These are phyloP conservation scores for Trametes polyzona DNA, from an alignment of 1,284 basidiomycete species.

Conservation along the genomic window DNA sequence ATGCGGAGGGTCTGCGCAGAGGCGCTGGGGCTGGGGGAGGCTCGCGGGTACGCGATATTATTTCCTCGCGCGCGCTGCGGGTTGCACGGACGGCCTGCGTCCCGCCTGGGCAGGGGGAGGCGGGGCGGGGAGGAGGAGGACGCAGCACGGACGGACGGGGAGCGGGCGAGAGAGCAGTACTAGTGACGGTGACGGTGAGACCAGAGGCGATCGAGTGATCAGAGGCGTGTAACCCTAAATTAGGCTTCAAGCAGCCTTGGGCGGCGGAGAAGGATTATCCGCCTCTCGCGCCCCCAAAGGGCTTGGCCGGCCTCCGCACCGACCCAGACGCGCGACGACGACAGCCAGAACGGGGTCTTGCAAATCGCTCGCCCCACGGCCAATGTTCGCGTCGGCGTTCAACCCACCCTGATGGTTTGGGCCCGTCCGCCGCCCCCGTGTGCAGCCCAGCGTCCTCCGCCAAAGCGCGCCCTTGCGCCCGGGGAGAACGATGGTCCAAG, in stretches of 20 bases:
- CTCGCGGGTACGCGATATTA: constrained; percentile 4
- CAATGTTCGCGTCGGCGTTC: background rate
- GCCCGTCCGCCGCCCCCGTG: constrained; percentile 7
- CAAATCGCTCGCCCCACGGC: constrained; percentile 4
- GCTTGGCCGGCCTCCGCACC: constrained; percentile 11
- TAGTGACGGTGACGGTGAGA: background rate
- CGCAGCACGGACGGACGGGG: background rate
- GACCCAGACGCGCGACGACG: background rate
- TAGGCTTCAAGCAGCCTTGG: constrained; percentile 25
- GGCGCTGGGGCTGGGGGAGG: constrained; percentile 1
- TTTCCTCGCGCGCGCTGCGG: background rate
- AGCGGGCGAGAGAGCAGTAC: background rate
- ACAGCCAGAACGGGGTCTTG: background rate
- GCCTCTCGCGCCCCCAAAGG: background rate
- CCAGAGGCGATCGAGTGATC: constrained; percentile 1
- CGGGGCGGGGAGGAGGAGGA: background rate
- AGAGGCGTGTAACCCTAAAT: constrained; percentile 24
- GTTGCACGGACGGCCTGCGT: background rate
- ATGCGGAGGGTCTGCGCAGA: background rate
- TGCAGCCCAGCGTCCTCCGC: constrained; percentile 7
- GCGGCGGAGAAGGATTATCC: constrained; percentile 16
- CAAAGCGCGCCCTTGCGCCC: constrained; percentile 1
- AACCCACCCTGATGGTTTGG: constrained; percentile 13
- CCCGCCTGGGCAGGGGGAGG: background rate
- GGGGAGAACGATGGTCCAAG: background rate